phyloP scores from a whole-genome alignment of 2,329 filamentous ascomycete species.

The Trichothecium roseum region DNA sequence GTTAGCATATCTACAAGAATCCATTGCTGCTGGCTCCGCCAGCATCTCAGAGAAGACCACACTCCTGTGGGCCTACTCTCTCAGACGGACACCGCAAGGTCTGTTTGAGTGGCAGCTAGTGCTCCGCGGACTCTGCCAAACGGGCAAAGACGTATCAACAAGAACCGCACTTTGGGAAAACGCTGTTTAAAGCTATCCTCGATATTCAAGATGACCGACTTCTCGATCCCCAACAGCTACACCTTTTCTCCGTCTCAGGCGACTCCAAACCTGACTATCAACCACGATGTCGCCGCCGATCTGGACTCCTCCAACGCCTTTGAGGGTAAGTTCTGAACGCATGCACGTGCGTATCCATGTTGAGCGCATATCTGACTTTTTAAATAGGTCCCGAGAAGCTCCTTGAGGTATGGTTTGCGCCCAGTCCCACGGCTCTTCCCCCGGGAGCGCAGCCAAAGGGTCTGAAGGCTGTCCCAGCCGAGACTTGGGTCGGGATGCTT shows the following conservation, averaged over 20 bases:
- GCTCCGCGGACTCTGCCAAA: conserved; percentile 63
- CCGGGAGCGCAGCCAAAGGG: conserved; percentile 61
- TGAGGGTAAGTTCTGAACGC: conserved; percentile 49
- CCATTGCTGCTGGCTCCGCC: conserved; percentile 78
- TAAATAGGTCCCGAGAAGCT: conserved; percentile 80
- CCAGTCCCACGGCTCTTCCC: conserved; percentile 64
- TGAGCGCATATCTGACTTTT: background rate
- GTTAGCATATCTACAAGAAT: conserved; percentile 32
- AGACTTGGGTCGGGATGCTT: conserved; percentile 92
- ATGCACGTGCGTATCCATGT: no score
- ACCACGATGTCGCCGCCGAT: conserved; percentile 85
- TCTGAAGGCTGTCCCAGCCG: conserved; percentile 73
- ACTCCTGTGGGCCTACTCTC: conserved; percentile 92
- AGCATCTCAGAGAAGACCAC: conserved; percentile 54
- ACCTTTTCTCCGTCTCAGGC: conserved; percentile 73
- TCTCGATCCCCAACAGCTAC: conserved; percentile 70
- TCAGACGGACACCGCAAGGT: conserved; percentile 87
- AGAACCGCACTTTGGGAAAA: background rate
- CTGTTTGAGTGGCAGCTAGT: conserved; percentile 97
- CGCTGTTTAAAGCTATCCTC: background rate
- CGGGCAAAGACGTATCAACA: conserved; percentile 17
- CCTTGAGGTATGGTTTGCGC: conserved; percentile 94
- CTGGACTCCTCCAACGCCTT: conserved; percentile 94
- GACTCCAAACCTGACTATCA: conserved; percentile 89
- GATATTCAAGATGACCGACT: conserved; percentile 59